Evolutionary conservation across 164 flowering plant genomes (phyloP), one percentile per base, ranked within the genome.

Genomic region (Tetrastigma voinierianum): DNA sequence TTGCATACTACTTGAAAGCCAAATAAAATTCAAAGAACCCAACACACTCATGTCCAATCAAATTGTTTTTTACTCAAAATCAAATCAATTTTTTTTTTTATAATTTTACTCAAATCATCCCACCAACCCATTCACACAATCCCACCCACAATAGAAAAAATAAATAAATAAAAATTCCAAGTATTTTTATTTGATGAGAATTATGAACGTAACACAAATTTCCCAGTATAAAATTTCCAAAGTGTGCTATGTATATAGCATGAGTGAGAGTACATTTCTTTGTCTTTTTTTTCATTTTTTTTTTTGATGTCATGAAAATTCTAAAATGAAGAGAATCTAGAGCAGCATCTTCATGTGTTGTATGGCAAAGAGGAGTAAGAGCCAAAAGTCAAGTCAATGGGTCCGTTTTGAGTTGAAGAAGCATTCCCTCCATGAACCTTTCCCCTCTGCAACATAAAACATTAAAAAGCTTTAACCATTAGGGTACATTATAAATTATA

Each of bases 361-460:
- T 40, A 60, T 19, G 51, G 69, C 59, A 62, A 61, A 43, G 24
- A 32, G 56, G 53, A 40, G 40, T 32, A 53, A 32, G 49, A 66
- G 25, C 63, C 64, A 73, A 62, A 59, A 59, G 40, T 51, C 52
- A 70, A 65, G 76, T 78, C 78, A 78, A 55, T 62, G 70, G 25
- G 79, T 51, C 76, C 76, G 64, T 58, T 62, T 59, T 67, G 78
- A 68, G 61, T 63, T 70, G 66, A 77, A 62, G 70, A 60, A 57
- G 51, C 66, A 54, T 13, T 18, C 43, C 71, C 72, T 67, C 74
- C 81, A 72, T 72, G 13, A 48, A 76, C 85, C 71, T 78, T 79
- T 56, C 74, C 79, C 53, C 77, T 79, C 82, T 81, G 77, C 71
- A 66, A 44, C 23, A 58, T 16, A 15, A 10, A 67, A 64, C 57